Base-by-base conservation (phyloP, 1,284 basidiomycete genomes). In the Ganoderma resinaceum region DNA sequence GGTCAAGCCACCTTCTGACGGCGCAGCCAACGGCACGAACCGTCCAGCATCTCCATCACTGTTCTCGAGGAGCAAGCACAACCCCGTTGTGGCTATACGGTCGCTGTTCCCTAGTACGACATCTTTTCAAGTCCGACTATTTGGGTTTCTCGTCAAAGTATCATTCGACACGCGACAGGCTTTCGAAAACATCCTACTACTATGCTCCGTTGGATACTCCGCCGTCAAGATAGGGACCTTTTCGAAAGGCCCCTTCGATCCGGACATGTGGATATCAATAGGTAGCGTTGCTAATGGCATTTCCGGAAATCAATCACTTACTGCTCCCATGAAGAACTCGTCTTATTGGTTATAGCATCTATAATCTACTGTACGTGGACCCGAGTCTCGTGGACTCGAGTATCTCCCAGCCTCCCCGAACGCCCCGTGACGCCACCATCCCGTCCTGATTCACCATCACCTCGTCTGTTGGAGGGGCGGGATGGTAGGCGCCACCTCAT, bases 311-410 rank as follows among this genome's bases (percentile, higher is more conserved):
- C 66, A 73, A 26, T 75, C 76, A 29, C 38, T 33, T 58, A 29
- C 35, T 53, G 46, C 43, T 18, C n/a, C 37, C 20, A 35, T 61
- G 31, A 74, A 94, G 92, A 92, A 79, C 82, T 94, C 67, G 82
- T 85, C 68, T 74, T 84, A 63, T 84, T 94, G 66, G 82, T 87
- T 74, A 74, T 86, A 63, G 81, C 83, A 66, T 88, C 90, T 64
- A 80, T 89, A 73, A 76, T 90, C 66, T 93, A 94, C 80, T 84
- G 88, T 70, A 77, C 87, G 69, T 91, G 89, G 85, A 86, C 85
- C 18, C 89, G 91, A 76, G 85, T 85, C 67, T 80, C 82, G 58
- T 75, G 77, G 82, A 75, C 74, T 83, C 73, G 75, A 61, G 68
- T 76, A 68, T 67, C 72, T 60, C 63, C 76, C 46, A 74, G 70